Evolutionary conservation across 192 early-diverging fungal genomes (phyloP).

Genomic region (Coemansia sp.): DNA sequence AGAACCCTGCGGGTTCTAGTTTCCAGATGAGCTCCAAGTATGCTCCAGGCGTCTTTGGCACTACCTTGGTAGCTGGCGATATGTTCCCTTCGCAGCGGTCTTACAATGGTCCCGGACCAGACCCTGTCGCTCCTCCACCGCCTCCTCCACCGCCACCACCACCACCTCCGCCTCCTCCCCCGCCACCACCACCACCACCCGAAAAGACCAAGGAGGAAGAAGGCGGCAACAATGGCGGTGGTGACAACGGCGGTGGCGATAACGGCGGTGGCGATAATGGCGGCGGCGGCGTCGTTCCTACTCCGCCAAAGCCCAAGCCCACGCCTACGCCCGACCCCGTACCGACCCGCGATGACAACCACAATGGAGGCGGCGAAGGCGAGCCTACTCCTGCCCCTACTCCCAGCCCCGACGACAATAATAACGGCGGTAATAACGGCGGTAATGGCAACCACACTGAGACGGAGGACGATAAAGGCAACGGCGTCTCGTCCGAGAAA

Average conservation of each 20-base stretch:
- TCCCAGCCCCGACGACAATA: neutral
- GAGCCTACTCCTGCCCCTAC: neutral
- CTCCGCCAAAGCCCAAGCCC: constrained; percentile 1
- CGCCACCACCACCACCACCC: neutral
- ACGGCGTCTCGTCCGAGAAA: neutral
- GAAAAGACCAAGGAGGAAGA: neutral
- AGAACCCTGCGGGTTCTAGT: constrained; percentile 11
- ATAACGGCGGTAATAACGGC: too few species aligned
- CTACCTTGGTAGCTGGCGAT: constrained; percentile 31
- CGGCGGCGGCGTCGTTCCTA: neutral
- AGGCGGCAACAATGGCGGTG: neutral
- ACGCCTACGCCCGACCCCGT: neutral
- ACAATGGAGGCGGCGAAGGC: neutral
- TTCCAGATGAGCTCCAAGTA: constrained; percentile 24
- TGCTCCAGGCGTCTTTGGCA: constrained; percentile 29
- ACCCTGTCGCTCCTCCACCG: neutral
- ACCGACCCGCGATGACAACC: neutral
- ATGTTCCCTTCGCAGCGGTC: constrained; percentile 30
- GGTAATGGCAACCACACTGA: neutral
- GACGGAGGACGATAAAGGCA: neutral
- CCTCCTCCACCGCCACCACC: neutral
- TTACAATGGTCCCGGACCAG: constrained; percentile 23
- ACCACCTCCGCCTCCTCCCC: neutral
- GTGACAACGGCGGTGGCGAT: neutral
- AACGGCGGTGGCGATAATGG: neutral